A percentile compares a stretch with the other conserved stretches of the same genome.
phyloP scores from a whole-genome alignment of 106 monocot genomes.

The Posidonia australis region DNA sequence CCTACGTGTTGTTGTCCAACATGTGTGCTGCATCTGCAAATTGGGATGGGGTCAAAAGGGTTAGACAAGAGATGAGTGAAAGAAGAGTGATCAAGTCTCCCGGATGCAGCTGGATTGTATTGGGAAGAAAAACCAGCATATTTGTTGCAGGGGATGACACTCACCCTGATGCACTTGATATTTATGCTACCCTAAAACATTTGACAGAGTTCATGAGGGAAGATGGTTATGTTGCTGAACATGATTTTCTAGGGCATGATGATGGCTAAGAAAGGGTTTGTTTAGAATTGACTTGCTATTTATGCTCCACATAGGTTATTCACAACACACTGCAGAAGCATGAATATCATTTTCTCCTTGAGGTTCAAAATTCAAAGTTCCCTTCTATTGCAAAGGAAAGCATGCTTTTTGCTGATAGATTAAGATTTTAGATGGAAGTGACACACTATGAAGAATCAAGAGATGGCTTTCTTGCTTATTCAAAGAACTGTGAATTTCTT shows the following conservation, averaged over 20 bases:
- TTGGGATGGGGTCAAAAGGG: slow-evolving; percentile 38
- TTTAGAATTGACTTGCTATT: too few relatives aligned
- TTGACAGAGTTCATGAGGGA: slow-evolving; percentile 34
- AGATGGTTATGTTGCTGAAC: background rate
- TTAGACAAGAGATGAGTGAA: slow-evolving; percentile 39
- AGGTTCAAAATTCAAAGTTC: too few relatives aligned
- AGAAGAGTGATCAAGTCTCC: slow-evolving; percentile 47
- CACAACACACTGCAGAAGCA: too few relatives aligned
- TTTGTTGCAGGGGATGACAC: slow-evolving; percentile 55
- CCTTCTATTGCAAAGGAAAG: too few relatives aligned
- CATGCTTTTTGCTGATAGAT: too few relatives aligned
- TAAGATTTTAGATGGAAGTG: too few relatives aligned
- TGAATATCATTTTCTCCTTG: too few relatives aligned
- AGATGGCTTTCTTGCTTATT: too few relatives aligned
- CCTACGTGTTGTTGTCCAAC: slow-evolving; percentile 50
- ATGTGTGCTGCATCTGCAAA: slow-evolving; percentile 41
- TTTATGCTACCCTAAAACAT: slow-evolving; percentile 26
- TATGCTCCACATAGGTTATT: too few relatives aligned
- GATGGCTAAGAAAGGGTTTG: background rate
- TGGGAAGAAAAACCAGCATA: slow-evolving; percentile 35
- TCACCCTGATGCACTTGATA: slow-evolving; percentile 26
- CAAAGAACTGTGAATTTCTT: too few relatives aligned
- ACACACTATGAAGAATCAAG: too few relatives aligned
- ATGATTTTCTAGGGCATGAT: background rate
- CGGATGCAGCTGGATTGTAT: slow-evolving; percentile 68